Conservation (phyloP, 106 monocot genomes). For the Acanthochlamys bracteata region DNA sequence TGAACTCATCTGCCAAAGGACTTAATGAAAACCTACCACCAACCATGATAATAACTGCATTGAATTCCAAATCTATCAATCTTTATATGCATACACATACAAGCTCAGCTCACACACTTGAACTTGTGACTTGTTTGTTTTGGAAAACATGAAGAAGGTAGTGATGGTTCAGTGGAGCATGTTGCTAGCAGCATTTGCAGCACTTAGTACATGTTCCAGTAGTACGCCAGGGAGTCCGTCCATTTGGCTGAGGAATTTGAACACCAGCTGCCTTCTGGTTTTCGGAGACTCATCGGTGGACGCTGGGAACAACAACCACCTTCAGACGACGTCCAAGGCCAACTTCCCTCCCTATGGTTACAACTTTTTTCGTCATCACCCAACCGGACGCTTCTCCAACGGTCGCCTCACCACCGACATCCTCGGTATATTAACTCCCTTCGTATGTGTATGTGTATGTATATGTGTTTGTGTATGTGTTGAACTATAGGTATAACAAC, state of each 20-base stretch:
- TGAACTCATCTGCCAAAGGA: too few species aligned
- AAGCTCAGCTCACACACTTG: too few species aligned
- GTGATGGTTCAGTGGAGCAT: too few species aligned
- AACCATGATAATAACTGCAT: too few species aligned
- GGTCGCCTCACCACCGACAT: conserved; percentile 66
- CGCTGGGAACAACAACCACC: conserved; percentile 70
- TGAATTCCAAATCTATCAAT: too few species aligned
- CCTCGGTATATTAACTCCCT: conserved; percentile 27
- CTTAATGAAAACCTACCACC: too few species aligned
- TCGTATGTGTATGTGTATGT: background rate
- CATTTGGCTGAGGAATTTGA: background rate
- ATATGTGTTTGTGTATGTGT: background rate
- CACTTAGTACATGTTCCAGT: too few species aligned
- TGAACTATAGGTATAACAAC: background rate
- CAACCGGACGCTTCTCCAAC: conserved; percentile 78
- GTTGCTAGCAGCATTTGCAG: too few species aligned
- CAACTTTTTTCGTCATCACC: conserved; percentile 44
- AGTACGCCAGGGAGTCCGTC: too few species aligned
- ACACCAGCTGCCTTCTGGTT: conserved; percentile 1
- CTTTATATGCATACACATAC: too few species aligned
- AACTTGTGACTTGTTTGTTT: too few species aligned
- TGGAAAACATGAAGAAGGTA: too few species aligned
- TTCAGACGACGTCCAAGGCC: conserved; percentile 40
- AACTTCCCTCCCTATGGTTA: conserved; percentile 73
- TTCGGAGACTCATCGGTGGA: conserved; percentile 94